phyloP scores from a whole-genome alignment of 1,139 yeast species.

The Spathaspora sp. region DNA sequence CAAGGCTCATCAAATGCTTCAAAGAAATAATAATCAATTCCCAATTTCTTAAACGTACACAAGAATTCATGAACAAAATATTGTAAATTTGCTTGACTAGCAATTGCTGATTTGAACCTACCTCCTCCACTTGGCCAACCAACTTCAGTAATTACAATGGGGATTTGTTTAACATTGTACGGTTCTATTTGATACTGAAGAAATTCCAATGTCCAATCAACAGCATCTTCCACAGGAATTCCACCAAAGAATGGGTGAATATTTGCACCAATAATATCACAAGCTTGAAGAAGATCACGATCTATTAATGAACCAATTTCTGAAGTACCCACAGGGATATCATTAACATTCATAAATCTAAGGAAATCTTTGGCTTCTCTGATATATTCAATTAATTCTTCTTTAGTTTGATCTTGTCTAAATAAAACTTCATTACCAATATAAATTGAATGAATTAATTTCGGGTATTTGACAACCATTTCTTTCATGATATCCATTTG shows the following conservation, averaged over 20 bases:
- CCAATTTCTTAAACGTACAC: slow-evolving; percentile 39
- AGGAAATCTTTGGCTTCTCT: slow-evolving; percentile 40
- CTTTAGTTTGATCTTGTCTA: slow-evolving; percentile 46
- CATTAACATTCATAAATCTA: slow-evolving; percentile 27
- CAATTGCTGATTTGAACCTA: slow-evolving; percentile 40
- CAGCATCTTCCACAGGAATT: slow-evolving; percentile 45
- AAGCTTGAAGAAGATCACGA: slow-evolving; percentile 32
- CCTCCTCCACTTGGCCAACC: slow-evolving; percentile 79
- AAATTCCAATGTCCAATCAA: slow-evolving; percentile 55
- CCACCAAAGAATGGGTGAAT: slow-evolving; percentile 74
- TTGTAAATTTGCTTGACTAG: slow-evolving; percentile 46
- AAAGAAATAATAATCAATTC: slow-evolving; percentile 59
- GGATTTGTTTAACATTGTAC: slow-evolving; percentile 19
- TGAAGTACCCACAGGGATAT: slow-evolving; percentile 55
- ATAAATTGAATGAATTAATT: slow-evolving; percentile 49
- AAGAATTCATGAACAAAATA: slow-evolving; percentile 52
- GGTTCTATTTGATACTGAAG: slow-evolving; percentile 44
- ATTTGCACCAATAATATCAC: slow-evolving; percentile 64
- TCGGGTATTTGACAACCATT: slow-evolving; percentile 46
- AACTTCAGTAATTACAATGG: slow-evolving; percentile 55
- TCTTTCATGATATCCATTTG: slow-evolving; percentile 47
- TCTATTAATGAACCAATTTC: slow-evolving; percentile 50
- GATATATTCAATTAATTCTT: slow-evolving; percentile 43
- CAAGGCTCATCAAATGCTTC: slow-evolving; percentile 78
- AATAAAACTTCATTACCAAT: slow-evolving; percentile 67